phyloP scores from a whole-genome alignment of 805 yeast species.

The Suhomyces sp. region DNA sequence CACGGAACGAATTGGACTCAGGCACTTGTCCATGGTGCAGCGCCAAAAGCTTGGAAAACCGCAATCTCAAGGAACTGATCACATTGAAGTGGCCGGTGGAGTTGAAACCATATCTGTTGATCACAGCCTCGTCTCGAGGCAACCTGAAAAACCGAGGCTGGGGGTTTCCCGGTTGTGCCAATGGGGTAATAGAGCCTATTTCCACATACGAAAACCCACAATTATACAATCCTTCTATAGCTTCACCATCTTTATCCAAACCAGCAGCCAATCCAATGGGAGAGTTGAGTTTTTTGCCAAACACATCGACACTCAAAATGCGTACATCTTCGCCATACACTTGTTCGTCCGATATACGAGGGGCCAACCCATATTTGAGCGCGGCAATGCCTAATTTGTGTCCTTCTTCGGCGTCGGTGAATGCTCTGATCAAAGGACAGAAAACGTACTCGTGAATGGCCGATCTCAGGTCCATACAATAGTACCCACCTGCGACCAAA shows the following conservation, averaged over 20 bases:
- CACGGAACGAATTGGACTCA: slow-evolving; percentile 50
- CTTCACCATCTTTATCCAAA: slow-evolving; percentile 90
- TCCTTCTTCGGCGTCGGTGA: slow-evolving; percentile 82
- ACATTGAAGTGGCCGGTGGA: slow-evolving; percentile 84
- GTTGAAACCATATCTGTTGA: slow-evolving; percentile 93
- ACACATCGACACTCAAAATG: slow-evolving; percentile 56
- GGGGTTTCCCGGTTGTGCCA: slow-evolving; percentile 95
- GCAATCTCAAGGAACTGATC: slow-evolving; percentile 58
- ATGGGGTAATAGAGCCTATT: slow-evolving; percentile 89
- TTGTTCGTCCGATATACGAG: slow-evolving; percentile 54
- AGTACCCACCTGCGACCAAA: slow-evolving; percentile 45
- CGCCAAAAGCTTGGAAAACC: slow-evolving; percentile 47
- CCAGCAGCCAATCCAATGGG: slow-evolving; percentile 97
- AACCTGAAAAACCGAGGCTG: slow-evolving; percentile 86
- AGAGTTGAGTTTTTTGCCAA: slow-evolving; percentile 62
- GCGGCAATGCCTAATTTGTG: slow-evolving; percentile 71
- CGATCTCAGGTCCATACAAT: slow-evolving; percentile 73
- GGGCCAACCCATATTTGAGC: slow-evolving; percentile 67
- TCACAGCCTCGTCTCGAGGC: slow-evolving; percentile 82
- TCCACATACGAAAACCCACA: slow-evolving; percentile 88
- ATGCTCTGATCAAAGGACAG: slow-evolving; percentile 69
- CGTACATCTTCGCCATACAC: slow-evolving; percentile 35
- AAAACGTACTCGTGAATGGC: slow-evolving; percentile 76
- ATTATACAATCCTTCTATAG: slow-evolving; percentile 73
- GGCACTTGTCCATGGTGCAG: slow-evolving; percentile 19